These are phyloP conservation scores for Candida takata DNA, from an alignment of 805 yeast genomes.

Conservation along the genomic window DNA sequence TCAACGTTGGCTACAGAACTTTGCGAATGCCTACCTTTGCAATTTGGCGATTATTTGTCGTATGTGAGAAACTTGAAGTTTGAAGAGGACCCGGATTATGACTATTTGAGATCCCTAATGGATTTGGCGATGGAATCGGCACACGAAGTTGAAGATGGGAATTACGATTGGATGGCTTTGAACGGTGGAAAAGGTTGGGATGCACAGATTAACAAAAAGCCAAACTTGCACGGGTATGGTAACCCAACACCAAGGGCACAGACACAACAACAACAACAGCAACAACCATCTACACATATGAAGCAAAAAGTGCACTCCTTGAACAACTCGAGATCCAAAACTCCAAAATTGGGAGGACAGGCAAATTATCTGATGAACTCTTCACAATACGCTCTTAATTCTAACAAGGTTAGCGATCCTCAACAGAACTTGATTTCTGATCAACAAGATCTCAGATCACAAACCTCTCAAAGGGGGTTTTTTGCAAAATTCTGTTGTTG, in stretches of 20 bases:
- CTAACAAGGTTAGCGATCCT: slow-evolving; percentile 20
- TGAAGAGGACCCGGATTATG: slow-evolving; percentile 93
- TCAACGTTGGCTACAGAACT: slow-evolving; percentile 80
- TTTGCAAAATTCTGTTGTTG: slow-evolving; percentile 24
- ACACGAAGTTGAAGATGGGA: slow-evolving; percentile 72
- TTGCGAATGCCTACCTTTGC: slow-evolving; percentile 68
- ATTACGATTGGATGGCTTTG: slow-evolving; percentile 96
- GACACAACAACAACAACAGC: slow-evolving; percentile 2
- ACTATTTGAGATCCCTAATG: slow-evolving; percentile 71
- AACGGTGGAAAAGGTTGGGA: slow-evolving; percentile 98
- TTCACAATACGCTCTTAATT: slow-evolving; percentile 21
- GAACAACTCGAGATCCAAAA: slow-evolving; percentile 23
- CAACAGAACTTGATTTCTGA: slow-evolving; percentile 21
- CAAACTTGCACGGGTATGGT: slow-evolving; percentile 93
- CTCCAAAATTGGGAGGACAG: slow-evolving; percentile 18
- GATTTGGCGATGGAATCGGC: slow-evolving; percentile 69
- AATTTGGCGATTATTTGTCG: slow-evolving; percentile 86
- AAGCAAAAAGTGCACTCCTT: slow-evolving; percentile 24
- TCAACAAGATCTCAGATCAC: slow-evolving; percentile 19
- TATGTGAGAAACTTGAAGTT: slow-evolving; percentile 84
- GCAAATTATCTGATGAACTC: slow-evolving; percentile 21
- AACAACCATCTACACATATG: slow-evolving; percentile 7
- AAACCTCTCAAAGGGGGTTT: slow-evolving; percentile 19
- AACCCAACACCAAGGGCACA: slow-evolving; percentile 67
- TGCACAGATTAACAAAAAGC: slow-evolving; percentile 78